These are phyloP conservation scores for Arxiozyma bovina DNA, from an alignment of 1,139 yeast species.

Conservation along the genomic window DNA sequence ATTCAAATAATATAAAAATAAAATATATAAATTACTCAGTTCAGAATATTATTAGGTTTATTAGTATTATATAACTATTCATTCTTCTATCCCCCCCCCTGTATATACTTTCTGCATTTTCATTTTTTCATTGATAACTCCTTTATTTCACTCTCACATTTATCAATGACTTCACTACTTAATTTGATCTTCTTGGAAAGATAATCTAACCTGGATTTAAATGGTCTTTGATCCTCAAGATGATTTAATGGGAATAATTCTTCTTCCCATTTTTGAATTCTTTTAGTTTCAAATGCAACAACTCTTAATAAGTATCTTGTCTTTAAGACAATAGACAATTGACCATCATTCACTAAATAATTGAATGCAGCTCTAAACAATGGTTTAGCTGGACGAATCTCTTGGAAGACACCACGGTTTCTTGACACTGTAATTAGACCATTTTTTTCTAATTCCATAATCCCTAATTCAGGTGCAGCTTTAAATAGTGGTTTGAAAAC, in stretches of 20 bases:
- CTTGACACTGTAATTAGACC: slow-evolving; percentile 64
- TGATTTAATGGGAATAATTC: slow-evolving; percentile 55
- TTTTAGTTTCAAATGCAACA: slow-evolving; percentile 51
- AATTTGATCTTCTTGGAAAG: slow-evolving; percentile 55
- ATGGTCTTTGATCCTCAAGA: slow-evolving; percentile 41
- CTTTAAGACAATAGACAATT: slow-evolving; percentile 55
- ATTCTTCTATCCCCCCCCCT: too few species aligned
- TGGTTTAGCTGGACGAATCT: slow-evolving; percentile 75
- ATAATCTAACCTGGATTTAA: slow-evolving; percentile 56
- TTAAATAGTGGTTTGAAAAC: slow-evolving; percentile 58
- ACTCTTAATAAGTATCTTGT: slow-evolving; percentile 47
- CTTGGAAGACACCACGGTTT: slow-evolving; percentile 64
- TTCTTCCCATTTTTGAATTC: slow-evolving; percentile 57
- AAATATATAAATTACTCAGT: neutral
- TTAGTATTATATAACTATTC: too few species aligned
- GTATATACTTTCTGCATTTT: neutral
- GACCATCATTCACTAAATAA: slow-evolving; percentile 49
- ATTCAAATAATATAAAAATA: too few species aligned
- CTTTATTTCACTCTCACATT: slow-evolving; percentile 36
- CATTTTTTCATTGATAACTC: slow-evolving; percentile 16
- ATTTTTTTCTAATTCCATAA: slow-evolving; percentile 66
- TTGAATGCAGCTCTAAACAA: slow-evolving; percentile 72
- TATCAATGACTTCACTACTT: slow-evolving; percentile 43
- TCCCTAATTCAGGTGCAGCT: slow-evolving; percentile 44
- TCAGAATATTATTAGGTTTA: neutral